Evolutionary conservation across 75 land plant species (phyloP).

Genomic region (Pinus tabuliformis): DNA sequence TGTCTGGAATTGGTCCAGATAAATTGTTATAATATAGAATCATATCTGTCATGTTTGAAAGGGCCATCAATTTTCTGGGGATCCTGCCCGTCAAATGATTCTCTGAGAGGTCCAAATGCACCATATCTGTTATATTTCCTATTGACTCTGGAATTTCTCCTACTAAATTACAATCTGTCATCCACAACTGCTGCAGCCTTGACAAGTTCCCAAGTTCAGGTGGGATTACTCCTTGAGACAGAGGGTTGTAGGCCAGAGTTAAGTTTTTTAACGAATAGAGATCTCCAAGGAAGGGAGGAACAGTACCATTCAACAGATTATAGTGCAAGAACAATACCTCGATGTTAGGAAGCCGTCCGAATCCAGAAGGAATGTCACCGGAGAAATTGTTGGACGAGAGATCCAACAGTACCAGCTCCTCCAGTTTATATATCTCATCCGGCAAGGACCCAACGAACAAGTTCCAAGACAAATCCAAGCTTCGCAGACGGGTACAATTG

Average conservation of each 20-base stretch:
- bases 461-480: slow-evolving; percentile 47
- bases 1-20: slow-evolving; percentile 25
- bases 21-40: slow-evolving; percentile 13
- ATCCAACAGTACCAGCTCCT: slow-evolving; percentile 13
- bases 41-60: slow-evolving; percentile 9
- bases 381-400: slow-evolving; percentile 40
- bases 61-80: not conserved
- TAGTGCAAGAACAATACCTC: slow-evolving; percentile 18
- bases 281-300: slow-evolving; percentile 52
- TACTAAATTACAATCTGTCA: slow-evolving; percentile 27
- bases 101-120: not conserved
- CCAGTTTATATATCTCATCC: slow-evolving; percentile 37
- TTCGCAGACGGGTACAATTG: slow-evolving; percentile 34
- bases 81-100: slow-evolving; percentile 13
- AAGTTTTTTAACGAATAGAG: slow-evolving; percentile 38
- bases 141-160: slow-evolving; percentile 58
- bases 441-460: slow-evolving; percentile 63
- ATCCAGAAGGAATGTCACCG: slow-evolving; percentile 43
- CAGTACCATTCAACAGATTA: slow-evolving; percentile 45
- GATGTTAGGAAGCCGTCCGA: slow-evolving; percentile 32
- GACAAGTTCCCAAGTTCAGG: slow-evolving; percentile 41
- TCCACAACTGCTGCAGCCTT: slow-evolving; percentile 39
- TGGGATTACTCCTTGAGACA: slow-evolving; percentile 35
- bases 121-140: slow-evolving; percentile 9
- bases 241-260: slow-evolving; percentile 36